Percentiles rank a stretch among this genome's conserved stretches.
These are phyloP conservation scores for Apiotrichum gracile DNA, from an alignment of 1,284 basidiomycete species.

Conservation along the genomic window DNA sequence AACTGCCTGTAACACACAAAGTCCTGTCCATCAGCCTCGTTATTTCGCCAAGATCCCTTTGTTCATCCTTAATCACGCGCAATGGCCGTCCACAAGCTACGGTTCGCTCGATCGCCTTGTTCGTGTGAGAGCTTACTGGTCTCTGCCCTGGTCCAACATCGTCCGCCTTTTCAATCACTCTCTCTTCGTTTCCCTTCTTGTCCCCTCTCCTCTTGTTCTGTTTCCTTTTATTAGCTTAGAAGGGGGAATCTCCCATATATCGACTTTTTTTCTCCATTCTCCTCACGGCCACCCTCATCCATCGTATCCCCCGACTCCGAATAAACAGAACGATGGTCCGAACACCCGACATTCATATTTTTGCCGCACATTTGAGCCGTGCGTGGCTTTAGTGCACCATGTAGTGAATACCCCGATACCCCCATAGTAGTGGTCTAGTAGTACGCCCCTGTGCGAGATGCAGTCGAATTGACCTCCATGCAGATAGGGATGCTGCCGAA, in stretches of 20 bases:
- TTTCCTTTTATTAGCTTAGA: not conserved
- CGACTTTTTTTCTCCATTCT: not conserved
- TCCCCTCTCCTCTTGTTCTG: not conserved
- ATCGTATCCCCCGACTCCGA: too few relatives aligned
- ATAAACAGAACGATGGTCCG: not conserved
- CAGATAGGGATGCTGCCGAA: too few relatives aligned
- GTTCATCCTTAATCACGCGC: too few relatives aligned
- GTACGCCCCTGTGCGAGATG: not conserved
- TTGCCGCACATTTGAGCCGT: too few relatives aligned
- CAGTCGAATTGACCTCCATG: not conserved
- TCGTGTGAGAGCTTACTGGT: too few relatives aligned
- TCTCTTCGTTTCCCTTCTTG: not conserved
- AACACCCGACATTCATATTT: not conserved
- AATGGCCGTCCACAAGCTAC: too few relatives aligned
- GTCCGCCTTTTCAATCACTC: too few relatives aligned
- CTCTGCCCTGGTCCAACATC: too few relatives aligned
- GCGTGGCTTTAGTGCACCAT: not conserved
- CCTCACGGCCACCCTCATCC: not conserved
- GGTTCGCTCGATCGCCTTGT: too few relatives aligned
- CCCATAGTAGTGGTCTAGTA: not conserved
- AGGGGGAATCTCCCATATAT: not conserved
- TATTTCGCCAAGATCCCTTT: not conserved
- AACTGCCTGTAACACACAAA: too few relatives aligned
- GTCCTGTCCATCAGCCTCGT: not conserved
- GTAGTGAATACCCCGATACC: not conserved